Evolutionary conservation across 371 early-diverging fungal genomes (phyloP).

Genomic region (Mortierella sp.): DNA sequence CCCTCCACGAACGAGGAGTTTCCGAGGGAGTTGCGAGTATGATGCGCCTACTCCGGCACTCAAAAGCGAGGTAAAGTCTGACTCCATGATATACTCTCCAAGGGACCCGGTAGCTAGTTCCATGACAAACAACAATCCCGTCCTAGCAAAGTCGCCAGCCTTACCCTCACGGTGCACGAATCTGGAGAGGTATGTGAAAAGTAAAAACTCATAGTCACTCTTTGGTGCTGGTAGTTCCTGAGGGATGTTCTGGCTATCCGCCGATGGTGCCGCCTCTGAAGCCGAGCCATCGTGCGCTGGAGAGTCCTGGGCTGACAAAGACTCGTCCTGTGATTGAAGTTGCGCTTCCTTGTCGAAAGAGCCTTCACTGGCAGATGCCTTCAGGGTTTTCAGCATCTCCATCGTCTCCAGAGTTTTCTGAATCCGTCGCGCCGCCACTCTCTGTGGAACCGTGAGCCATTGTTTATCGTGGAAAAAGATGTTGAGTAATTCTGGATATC

Average conservation of each 20-base stretch:
- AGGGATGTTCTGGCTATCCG: constrained; percentile 17
- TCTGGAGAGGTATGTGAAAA: constrained; percentile 88
- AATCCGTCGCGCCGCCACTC: constrained; percentile 37
- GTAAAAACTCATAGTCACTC: constrained; percentile 83
- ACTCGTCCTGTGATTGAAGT: background rate
- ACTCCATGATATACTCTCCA: constrained; percentile 82
- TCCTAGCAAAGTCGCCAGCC: constrained; percentile 91
- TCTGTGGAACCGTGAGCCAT: constrained; percentile 79
- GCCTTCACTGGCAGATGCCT: constrained; percentile 19
- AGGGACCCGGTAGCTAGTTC: constrained; percentile 84
- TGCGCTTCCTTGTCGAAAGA: background rate
- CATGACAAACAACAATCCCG: constrained; percentile 89
- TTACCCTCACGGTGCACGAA: constrained; percentile 92
- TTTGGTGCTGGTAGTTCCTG: constrained; percentile 39
- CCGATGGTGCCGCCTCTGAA: constrained; percentile 6
- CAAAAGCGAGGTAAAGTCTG: constrained; percentile 86
- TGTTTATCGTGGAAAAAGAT: constrained; percentile 91
- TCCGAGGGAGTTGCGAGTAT: constrained; percentile 92
- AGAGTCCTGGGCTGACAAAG: constrained; percentile 8
- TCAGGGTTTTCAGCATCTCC: constrained; percentile 33
- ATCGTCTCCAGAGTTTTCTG: constrained; percentile 51
- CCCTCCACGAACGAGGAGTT: constrained; percentile 70
- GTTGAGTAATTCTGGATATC: constrained; percentile 86
- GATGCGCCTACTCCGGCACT: constrained; percentile 91
- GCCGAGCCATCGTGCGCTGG: background rate